Percentiles rank a stretch among this genome's conserved stretches.
These are phyloP conservation scores for Starmerella geochares DNA, from an alignment of 805 yeast genomes.

Conservation along the genomic window DNA sequence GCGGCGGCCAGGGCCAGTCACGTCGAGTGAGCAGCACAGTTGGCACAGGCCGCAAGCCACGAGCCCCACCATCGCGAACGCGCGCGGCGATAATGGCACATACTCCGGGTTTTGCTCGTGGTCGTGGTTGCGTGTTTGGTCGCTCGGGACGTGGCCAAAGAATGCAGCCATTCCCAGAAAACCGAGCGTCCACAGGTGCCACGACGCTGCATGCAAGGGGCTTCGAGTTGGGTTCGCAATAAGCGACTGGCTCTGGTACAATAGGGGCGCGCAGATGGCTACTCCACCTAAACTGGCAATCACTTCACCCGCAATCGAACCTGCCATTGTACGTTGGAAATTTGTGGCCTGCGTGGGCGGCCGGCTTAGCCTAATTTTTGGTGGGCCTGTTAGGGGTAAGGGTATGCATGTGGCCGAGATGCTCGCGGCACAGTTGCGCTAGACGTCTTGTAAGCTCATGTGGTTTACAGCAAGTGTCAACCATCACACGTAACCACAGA, in stretches of 20 bases:
- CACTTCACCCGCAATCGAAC: conserved; percentile 12
- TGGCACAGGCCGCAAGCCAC: conserved; percentile 8
- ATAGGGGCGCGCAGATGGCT: conserved; percentile 6
- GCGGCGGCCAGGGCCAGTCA: conserved; percentile 8
- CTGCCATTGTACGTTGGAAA: too few relatives aligned
- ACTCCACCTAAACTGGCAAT: conserved; percentile 11
- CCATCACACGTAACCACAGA: too few relatives aligned
- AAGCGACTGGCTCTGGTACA: conserved; percentile 10
- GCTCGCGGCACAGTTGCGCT: too few relatives aligned
- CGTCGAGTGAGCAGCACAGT: conserved; percentile 11
- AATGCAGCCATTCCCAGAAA: conserved; percentile 6
- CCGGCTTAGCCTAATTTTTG: too few relatives aligned
- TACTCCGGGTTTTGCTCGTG: background rate
- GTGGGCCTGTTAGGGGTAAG: background rate
- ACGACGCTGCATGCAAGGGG: conserved; percentile 10
- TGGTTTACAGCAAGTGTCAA: too few relatives aligned
- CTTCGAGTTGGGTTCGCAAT: background rate
- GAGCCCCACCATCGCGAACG: conserved; percentile 3
- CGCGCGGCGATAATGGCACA: conserved; percentile 12
- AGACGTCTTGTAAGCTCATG: too few relatives aligned
- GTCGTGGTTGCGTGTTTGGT: background rate
- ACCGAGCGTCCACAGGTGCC: conserved; percentile 12
- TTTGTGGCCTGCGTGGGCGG: too few relatives aligned
- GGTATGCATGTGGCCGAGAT: background rate
- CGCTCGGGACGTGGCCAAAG: conserved; percentile 11